These are phyloP conservation scores for Naegleria lovaniensis DNA, from an alignment of 208 protist genomes.

Conservation along the genomic window DNA sequence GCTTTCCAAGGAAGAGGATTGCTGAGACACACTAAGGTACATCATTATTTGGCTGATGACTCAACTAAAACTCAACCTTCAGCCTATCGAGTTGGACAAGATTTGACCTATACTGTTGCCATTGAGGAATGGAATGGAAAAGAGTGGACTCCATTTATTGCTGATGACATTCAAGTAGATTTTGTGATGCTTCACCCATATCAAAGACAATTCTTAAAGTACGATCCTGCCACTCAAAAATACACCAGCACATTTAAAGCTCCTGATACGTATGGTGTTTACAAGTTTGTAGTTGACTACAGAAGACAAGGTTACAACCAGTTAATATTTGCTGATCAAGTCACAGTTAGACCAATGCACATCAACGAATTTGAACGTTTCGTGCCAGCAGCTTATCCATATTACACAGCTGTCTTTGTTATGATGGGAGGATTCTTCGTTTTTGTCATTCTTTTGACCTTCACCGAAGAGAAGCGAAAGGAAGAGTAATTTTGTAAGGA, in stretches of 20 bases:
- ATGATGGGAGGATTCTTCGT: slow-evolving; percentile 62
- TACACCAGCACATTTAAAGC: slow-evolving; percentile 46
- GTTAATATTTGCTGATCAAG: slow-evolving; percentile 35
- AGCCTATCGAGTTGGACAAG: background rate
- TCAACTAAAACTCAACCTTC: background rate
- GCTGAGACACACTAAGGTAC: background rate
- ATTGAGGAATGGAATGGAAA: slow-evolving; percentile 47
- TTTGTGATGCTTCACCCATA: slow-evolving; percentile 66
- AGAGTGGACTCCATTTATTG: slow-evolving; percentile 57
- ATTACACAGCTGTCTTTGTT: slow-evolving; percentile 61
- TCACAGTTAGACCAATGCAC: slow-evolving; percentile 59
- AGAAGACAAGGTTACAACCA: slow-evolving; percentile 48
- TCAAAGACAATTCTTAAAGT: slow-evolving; percentile 47
- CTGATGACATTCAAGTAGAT: slow-evolving; percentile 56
- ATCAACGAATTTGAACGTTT: slow-evolving; percentile 70
- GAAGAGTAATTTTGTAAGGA: background rate
- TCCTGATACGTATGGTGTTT: slow-evolving; percentile 70
- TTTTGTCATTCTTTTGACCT: slow-evolving; percentile 60
- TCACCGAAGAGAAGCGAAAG: background rate
- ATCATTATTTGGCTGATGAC: background rate
- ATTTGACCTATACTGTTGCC: slow-evolving; percentile 30
- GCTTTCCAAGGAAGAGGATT: background rate
- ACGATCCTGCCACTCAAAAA: slow-evolving; percentile 33
- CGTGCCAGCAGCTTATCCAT: slow-evolving; percentile 63
- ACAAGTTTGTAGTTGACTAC: slow-evolving; percentile 63